Conservation (phyloP, 305 asterid species). For the Rubia tinctorum region DNA sequence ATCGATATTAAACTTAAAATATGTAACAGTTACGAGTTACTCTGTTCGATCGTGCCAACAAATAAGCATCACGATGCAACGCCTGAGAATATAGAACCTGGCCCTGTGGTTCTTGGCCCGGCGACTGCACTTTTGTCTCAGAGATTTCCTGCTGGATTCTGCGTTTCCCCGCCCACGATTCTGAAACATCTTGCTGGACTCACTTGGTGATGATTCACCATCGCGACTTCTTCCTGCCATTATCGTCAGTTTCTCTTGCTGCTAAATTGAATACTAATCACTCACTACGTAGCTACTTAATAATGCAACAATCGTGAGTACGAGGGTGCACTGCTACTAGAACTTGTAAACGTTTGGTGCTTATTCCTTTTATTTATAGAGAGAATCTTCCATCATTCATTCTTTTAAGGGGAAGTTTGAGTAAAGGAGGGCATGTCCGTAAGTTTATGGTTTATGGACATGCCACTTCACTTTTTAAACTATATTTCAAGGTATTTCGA, state of each 20-base stretch:
- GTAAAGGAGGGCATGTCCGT: no score
- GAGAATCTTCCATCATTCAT: neutral
- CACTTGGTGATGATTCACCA: neutral
- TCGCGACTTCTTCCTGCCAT: neutral
- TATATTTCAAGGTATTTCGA: no score
- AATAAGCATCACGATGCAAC: slow-evolving; percentile 73
- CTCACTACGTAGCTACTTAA: neutral
- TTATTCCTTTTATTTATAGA: neutral
- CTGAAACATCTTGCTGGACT: neutral
- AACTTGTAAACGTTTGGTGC: neutral
- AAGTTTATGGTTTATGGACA: no score
- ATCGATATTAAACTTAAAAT: neutral
- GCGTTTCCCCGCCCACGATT: neutral
- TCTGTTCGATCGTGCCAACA: slow-evolving; percentile 57
- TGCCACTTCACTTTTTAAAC: no score
- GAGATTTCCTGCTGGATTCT: slow-evolving; percentile 18
- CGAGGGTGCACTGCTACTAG: neutral
- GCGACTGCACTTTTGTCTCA: slow-evolving; percentile 50
- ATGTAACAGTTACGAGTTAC: slow-evolving; percentile 23
- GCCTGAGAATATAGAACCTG: slow-evolving; percentile 69
- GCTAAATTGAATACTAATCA: no score
- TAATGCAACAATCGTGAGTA: neutral
- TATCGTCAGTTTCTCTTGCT: no score
- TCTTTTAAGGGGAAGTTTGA: neutral
- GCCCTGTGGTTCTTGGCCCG: slow-evolving; percentile 63